These are phyloP conservation scores for Dipteronia dyeriana DNA, from an alignment of 345 rosid genomes.

Conservation along the genomic window DNA sequence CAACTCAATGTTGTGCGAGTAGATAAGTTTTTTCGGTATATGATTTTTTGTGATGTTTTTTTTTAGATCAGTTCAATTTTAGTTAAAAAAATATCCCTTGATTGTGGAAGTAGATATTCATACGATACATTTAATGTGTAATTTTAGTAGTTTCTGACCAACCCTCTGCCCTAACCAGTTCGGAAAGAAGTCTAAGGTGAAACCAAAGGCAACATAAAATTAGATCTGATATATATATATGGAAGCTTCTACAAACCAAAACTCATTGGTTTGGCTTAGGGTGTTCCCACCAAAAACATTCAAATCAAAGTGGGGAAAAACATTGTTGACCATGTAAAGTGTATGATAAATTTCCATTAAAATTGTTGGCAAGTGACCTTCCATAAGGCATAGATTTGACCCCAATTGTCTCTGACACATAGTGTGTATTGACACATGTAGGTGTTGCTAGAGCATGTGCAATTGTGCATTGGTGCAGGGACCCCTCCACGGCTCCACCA, in stretches of 20 bases:
- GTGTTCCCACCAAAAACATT: neutral
- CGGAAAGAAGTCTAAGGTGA: no score
- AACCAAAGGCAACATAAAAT: neutral
- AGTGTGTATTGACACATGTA: neutral
- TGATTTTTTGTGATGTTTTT: no score
- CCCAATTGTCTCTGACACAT: conserved; percentile 19
- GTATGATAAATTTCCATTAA: neutral
- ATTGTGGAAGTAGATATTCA: no score
- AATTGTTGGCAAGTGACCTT: neutral
- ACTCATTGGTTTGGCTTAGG: neutral
- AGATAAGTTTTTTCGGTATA: no score
- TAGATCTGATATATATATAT: neutral
- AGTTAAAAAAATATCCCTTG: no score
- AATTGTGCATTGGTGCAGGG: neutral
- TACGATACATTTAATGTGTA: no score
- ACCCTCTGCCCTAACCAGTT: no score
- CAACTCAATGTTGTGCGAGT: no score
- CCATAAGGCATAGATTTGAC: neutral
- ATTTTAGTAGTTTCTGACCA: no score
- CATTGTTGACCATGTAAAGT: neutral
- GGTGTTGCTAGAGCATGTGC: conserved; percentile 18
- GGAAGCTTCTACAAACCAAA: neutral
- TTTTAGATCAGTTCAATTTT: no score
- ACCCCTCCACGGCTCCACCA: conserved; percentile 26
- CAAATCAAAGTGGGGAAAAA: neutral